Conservation (phyloP, 768 basidiomycete species). For the Tulasnella sp. region DNA sequence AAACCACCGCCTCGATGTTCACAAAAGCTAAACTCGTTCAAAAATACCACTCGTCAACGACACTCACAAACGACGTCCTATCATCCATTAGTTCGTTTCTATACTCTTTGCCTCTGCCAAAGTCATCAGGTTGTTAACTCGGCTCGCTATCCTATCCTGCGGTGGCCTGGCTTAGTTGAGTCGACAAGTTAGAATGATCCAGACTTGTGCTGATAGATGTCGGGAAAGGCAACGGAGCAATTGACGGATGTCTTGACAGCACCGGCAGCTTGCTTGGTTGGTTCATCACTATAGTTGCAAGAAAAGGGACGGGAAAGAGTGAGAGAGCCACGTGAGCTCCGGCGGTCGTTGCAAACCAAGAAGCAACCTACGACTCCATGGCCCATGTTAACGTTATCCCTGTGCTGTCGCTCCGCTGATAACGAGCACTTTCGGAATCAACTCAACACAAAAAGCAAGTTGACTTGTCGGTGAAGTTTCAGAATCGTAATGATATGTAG, state of each 20-base stretch:
- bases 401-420: constrained; percentile 23
- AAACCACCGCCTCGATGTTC: neutral
- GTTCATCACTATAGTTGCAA: neutral
- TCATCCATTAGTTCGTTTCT: constrained; percentile 12
- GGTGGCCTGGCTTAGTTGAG: constrained; percentile 7
- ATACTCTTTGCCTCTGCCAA: constrained; percentile 8
- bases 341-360: constrained; percentile 27
- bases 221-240: constrained; percentile 14
- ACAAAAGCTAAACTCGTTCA: constrained; percentile 6
- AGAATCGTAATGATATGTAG: constrained; percentile 24
- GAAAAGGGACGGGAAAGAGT: neutral
- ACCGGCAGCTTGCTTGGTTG: neutral
- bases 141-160: constrained; percentile 1
- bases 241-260: neutral
- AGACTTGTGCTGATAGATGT: constrained; percentile 14
- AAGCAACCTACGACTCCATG: constrained; percentile 24
- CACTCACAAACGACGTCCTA: neutral
- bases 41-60: neutral
- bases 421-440: constrained; percentile 23
- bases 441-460: constrained; percentile 30
- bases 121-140: neutral
- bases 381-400: constrained; percentile 42
- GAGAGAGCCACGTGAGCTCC: neutral
- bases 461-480: constrained; percentile 30
- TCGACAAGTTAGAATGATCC: neutral